A percentile compares a stretch with the other conserved stretches of the same genome.
phyloP scores from a whole-genome alignment of 73 alveolate genomes.

The Paramecium bursaria region DNA sequence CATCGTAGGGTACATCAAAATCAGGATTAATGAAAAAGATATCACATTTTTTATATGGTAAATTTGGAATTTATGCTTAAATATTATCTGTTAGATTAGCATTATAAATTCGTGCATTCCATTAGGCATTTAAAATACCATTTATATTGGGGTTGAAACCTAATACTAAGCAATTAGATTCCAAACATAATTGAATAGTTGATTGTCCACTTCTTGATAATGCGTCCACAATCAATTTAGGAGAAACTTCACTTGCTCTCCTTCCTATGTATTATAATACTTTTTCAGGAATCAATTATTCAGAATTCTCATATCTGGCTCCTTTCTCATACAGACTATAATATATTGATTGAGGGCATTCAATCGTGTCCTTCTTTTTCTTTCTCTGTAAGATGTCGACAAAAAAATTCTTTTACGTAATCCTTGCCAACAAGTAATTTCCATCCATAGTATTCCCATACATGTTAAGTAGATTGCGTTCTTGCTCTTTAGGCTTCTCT shows the following conservation, averaged over 20 bases:
- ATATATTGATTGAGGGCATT: not conserved
- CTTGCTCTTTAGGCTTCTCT: too few relatives aligned
- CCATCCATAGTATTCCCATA: not conserved
- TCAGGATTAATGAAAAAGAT: slow-evolving; percentile 32
- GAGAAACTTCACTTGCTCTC: slow-evolving; percentile 48
- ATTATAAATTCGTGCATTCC: not conserved
- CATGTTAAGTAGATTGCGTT: not conserved
- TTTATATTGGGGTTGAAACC: slow-evolving; percentile 2
- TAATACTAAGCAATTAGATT: slow-evolving; percentile 4
- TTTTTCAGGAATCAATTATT: slow-evolving; percentile 43
- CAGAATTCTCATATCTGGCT: not conserved
- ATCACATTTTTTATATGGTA: slow-evolving; percentile 23
- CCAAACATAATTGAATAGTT: not conserved
- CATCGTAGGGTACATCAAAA: not conserved
- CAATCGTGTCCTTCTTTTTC: not conserved
- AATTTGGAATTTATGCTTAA: not conserved
- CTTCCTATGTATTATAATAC: slow-evolving; percentile 40
- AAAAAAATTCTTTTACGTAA: slow-evolving; percentile 54
- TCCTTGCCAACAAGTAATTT: slow-evolving; percentile 37
- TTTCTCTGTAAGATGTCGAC: slow-evolving; percentile 38
- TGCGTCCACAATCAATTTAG: slow-evolving; percentile 16
- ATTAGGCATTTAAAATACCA: slow-evolving; percentile 9
- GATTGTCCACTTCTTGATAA: slow-evolving; percentile 13
- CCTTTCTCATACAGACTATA: not conserved
- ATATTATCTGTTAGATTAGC: not conserved